Evolutionary conservation across 805 yeast species (phyloP).

Genomic region (Pichia manshurica): DNA sequence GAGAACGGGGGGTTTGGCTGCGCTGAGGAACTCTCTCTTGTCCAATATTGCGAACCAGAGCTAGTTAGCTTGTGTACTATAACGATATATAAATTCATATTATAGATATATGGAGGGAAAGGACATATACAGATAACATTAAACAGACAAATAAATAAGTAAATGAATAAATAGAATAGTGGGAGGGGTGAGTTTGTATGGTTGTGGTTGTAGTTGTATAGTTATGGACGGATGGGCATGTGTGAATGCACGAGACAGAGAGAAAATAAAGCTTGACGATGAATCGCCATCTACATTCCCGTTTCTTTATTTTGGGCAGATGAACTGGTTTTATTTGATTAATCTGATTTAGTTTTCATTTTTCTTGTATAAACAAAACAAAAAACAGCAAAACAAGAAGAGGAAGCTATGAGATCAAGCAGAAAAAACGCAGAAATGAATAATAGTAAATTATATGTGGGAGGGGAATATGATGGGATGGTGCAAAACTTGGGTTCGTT

Average conservation of each 20-base stretch:
- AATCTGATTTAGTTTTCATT: too few species aligned
- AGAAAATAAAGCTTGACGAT: neutral
- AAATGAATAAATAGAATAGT: neutral
- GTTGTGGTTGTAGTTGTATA: too few species aligned
- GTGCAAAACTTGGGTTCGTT: too few species aligned
- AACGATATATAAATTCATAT: neutral
- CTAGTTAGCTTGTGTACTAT: neutral
- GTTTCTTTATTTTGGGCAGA: too few species aligned
- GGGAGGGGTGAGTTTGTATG: neutral
- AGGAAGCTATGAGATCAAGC: too few species aligned
- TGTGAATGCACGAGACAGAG: too few species aligned
- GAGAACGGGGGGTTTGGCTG: slow-evolving; percentile 56
- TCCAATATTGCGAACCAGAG: slow-evolving; percentile 19
- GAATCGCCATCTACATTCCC: neutral
- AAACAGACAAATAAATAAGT: slow-evolving; percentile 9
- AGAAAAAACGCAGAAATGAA: slow-evolving; percentile 1
- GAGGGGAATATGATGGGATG: slow-evolving; percentile 3
- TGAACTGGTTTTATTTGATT: too few species aligned
- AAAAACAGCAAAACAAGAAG: too few species aligned
- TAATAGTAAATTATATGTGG: slow-evolving; percentile 1
- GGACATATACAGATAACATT: neutral
- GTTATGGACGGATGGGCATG: too few species aligned
- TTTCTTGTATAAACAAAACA: too few species aligned
- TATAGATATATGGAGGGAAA: too few species aligned
- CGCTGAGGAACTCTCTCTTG: slow-evolving; percentile 56